Evolutionary conservation across 1,284 basidiomycete genomes (phyloP), one percentile per base, ranked within the genome.

Genomic region (Gomphus bonarii): DNA sequence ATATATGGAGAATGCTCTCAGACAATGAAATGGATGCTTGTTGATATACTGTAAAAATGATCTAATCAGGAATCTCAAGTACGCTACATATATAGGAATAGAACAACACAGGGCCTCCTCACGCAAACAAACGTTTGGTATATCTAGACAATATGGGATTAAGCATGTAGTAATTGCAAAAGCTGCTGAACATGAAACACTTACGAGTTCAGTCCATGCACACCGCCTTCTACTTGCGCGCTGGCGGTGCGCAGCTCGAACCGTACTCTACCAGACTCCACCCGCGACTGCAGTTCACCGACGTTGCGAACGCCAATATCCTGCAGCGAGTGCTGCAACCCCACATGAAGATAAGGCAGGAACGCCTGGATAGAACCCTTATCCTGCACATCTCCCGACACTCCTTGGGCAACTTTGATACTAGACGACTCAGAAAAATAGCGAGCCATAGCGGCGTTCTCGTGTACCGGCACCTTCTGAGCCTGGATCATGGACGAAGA

Each of bases 341-440:
- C 95, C 20, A 86, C 85, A 67, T 93, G 81, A 47, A 99, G 76
- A 72, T 99, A 99, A 8, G 94, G 95, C 55, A 97, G 70, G 72
- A 95, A 97, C 58, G 86, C 85, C 73, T 84, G 87, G 62, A 97
- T 81, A 60, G 88, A 91, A 25, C 97, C 95, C 79, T 97, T 98
- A 73, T 99, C 95, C 70, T 93, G 90, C 14, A 99, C 95, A 63
- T 97, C 92, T 30, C 97, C 95, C 14, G 90, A 88, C 14, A 99
- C 97, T 61, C 95, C 95, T 72, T 97, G 93, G 4, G 95, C 95
- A 54, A 99, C 97, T 77, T 98, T 97, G 70, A 99, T 87, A 1
- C 88, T 80, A 59, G 93, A 94, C 59, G 84, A 82, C 75, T 99
- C 97, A 36, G 93, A 97, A 73, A 99, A 99, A 77, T 99, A 99